phyloP scores from a whole-genome alignment of 129 eudicot species.

The Heracleum sosnowskyi region DNA sequence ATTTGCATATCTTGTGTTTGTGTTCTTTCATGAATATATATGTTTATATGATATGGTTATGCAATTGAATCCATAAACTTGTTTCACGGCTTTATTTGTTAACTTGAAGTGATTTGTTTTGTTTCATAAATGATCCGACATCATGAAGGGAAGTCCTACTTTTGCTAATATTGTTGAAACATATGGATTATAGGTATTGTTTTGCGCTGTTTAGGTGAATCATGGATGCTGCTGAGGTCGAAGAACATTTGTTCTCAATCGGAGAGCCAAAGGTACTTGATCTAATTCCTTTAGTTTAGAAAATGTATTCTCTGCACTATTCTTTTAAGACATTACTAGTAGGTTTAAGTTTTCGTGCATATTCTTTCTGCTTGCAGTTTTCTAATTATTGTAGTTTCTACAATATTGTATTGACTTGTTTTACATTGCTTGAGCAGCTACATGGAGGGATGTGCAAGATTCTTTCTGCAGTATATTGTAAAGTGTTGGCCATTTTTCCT shows the following conservation, averaged over 20 bases:
- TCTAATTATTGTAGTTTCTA: background rate
- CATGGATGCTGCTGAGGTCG: conserved; percentile 76
- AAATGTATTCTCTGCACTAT: background rate
- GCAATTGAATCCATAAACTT: background rate
- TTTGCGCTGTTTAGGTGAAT: conserved; percentile 25
- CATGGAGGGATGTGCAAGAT: conserved; percentile 95
- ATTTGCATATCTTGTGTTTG: no score
- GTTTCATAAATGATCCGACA: background rate
- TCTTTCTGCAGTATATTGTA: conserved; percentile 56
- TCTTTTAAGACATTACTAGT: background rate
- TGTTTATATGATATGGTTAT: background rate
- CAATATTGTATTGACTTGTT: conserved; percentile 7
- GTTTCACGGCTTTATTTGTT: background rate
- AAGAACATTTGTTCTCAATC: conserved; percentile 64
- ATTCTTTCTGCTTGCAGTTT: background rate
- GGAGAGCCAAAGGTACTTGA: conserved; percentile 85
- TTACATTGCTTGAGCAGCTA: conserved; percentile 41
- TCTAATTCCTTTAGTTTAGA: background rate
- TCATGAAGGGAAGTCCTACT: background rate
- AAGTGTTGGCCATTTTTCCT: conserved; percentile 68
- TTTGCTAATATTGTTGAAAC: conserved; percentile 4
- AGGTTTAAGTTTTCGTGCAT: background rate
- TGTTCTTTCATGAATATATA: background rate
- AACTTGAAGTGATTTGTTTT: background rate
- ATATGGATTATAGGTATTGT: conserved; percentile 25